phyloP scores from a whole-genome alignment of 768 basidiomycete genomes.

The Termitomyces sp. region DNA sequence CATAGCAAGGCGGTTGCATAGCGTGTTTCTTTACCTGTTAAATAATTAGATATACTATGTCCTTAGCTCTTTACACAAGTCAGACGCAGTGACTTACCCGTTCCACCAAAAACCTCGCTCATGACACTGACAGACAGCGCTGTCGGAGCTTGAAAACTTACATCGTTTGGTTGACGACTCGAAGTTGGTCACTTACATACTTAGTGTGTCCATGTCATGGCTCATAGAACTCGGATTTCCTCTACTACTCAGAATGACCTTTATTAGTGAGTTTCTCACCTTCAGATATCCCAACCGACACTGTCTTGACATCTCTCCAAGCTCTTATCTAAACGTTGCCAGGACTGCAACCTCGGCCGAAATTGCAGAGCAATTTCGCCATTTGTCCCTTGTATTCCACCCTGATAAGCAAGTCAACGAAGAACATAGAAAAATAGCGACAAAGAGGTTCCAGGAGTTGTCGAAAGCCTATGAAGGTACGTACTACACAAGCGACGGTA shows the following conservation, averaged over 20 bases:
- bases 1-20: background rate
- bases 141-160: background rate
- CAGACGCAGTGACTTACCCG: background rate
- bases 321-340: slow-evolving; percentile 70
- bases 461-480: slow-evolving; percentile 82
- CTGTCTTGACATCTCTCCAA: slow-evolving; percentile 16
- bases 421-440: slow-evolving; percentile 52
- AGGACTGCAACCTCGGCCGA: slow-evolving; percentile 60
- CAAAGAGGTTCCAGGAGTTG: slow-evolving; percentile 66
- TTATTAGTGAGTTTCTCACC: slow-evolving; percentile 19
- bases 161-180: background rate
- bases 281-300: background rate
- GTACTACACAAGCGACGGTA: slow-evolving; percentile 13
- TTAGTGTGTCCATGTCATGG: slow-evolving; percentile 1
- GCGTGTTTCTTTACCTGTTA: background rate
- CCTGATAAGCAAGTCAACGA: slow-evolving; percentile 78
- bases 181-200: no score
- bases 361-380: slow-evolving; percentile 70
- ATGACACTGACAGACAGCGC: background rate
- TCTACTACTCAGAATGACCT: slow-evolving; percentile 12
- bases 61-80: background rate
- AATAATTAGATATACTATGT: background rate
- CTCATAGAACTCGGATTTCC: background rate
- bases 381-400: slow-evolving; percentile 76
- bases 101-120: no score